Conservation (phyloP, 2,329 filamentous ascomycete species). For the Chaetothyriales sp. region DNA sequence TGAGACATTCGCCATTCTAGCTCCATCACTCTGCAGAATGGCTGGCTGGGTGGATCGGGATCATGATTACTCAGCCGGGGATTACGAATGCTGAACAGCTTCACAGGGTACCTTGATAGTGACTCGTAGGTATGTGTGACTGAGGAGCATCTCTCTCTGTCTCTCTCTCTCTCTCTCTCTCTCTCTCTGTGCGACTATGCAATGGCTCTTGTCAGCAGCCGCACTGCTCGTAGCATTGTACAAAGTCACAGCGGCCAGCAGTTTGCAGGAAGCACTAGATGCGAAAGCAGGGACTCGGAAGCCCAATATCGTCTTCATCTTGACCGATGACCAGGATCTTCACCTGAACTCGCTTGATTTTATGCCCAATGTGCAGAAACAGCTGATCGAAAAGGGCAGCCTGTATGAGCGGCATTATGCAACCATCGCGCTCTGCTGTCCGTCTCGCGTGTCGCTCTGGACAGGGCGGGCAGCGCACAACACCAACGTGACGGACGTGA, state of each 20-base stretch:
- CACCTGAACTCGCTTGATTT: constrained; percentile 48
- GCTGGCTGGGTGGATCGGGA: too few relatives aligned
- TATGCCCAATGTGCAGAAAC: constrained; percentile 43
- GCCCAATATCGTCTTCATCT: constrained; percentile 51
- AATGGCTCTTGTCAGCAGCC: too few relatives aligned
- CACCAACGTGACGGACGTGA: constrained; percentile 52
- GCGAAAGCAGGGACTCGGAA: background rate
- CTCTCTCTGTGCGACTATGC: too few relatives aligned
- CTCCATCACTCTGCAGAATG: too few relatives aligned
- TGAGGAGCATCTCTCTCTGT: too few relatives aligned
- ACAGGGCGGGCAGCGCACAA: constrained; percentile 56
- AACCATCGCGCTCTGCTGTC: constrained; percentile 54
- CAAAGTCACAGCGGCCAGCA: background rate
- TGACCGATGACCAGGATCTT: constrained; percentile 55
- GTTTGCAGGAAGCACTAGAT: background rate
- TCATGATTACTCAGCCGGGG: too few relatives aligned
- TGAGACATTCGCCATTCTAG: too few relatives aligned
- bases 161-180: too few relatives aligned
- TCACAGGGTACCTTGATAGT: too few relatives aligned
- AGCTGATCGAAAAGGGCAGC: constrained; percentile 45
- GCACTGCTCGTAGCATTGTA: background rate
- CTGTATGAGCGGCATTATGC: constrained; percentile 51
- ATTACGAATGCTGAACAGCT: too few relatives aligned
- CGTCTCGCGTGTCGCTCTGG: constrained; percentile 50
- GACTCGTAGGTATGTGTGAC: too few relatives aligned